Evolutionary conservation across 106 monocot species (phyloP), one percentile per base, ranked within the genome.

Genomic region (Allium sativum): DNA sequence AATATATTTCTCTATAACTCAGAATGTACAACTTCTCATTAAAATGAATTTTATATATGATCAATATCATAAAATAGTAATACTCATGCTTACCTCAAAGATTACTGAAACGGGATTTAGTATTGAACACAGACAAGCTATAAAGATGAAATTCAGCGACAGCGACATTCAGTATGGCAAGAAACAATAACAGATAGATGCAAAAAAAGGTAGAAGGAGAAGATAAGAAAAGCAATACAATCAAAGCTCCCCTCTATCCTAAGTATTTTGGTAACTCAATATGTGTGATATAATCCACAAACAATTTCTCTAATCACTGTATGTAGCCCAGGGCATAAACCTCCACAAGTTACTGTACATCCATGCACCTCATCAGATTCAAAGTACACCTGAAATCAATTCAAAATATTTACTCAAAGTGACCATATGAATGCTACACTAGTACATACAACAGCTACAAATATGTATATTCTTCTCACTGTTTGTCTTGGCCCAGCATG

Each of bases 291-390:
- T 68, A 92, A 74, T 19, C 86, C 84, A 54, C 92, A 92, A 7
- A 92, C 92, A 46, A 92, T 68, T 72, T 92, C 92, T 67, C 92
- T 84, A 41, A 92, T 83, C 44, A 92, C 87, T 12, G 92, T 92
- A 61, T 92, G 87, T n/a, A 92, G 76, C 42, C 92, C 87, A 66
- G 92, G 92, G 56, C 87, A 92, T 46, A 87, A 74, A n/a, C 92
- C 92, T 65, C 84, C 92, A 74, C 87, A 92, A 46, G 92, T 92
- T 31, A 92, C 92, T 77, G 87, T 87, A 71, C 92, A 92, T 9
- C 87, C 83, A 65, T 65, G 69, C 43, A 92, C 92, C 54, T 87
- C 92, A 58, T 92, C 87, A 1, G 92, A 76, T 42, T 87, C 68
- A 55, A 92, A 92, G 62, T 79, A 92, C 21, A 86, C 80, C 86